These are phyloP conservation scores for Russula dissimulans DNA, from an alignment of 768 basidiomycete species.

Conservation along the genomic window DNA sequence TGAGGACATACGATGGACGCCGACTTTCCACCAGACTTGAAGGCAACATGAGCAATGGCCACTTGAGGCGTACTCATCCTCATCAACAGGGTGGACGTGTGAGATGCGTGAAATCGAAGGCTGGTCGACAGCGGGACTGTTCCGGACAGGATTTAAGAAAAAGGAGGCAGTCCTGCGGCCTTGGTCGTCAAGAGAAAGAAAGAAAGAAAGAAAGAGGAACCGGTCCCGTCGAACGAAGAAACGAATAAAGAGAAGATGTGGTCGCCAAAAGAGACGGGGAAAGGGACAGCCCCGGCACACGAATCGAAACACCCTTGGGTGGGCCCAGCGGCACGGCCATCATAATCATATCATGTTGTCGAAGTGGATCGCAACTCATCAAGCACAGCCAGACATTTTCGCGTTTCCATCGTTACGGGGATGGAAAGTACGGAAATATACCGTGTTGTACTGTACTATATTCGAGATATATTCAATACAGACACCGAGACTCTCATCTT, in stretches of 20 bases:
- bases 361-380: neutral
- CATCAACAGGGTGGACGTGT: neutral
- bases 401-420: neutral
- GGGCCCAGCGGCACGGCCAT: too few species aligned
- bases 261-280: neutral
- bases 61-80: neutral
- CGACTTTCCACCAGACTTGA: neutral
- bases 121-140: constrained; percentile 21
- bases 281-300: neutral
- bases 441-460: too few species aligned
- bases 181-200: constrained; percentile 21
- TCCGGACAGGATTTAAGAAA: constrained; percentile 23
- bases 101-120: neutral
- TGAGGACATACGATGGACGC: neutral
- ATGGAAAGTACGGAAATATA: too few species aligned
- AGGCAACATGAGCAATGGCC: neutral
- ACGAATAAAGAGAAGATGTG: neutral
- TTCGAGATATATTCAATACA: too few species aligned
- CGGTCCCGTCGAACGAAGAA: constrained; percentile 13
- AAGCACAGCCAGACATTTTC: neutral
- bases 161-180: constrained; percentile 28
- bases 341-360: neutral
- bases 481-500: neutral
- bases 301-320: too few species aligned
- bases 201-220: constrained; percentile 13